These are phyloP conservation scores for Leccinum barrowsii DNA, from an alignment of 768 basidiomycete species.

Conservation along the genomic window DNA sequence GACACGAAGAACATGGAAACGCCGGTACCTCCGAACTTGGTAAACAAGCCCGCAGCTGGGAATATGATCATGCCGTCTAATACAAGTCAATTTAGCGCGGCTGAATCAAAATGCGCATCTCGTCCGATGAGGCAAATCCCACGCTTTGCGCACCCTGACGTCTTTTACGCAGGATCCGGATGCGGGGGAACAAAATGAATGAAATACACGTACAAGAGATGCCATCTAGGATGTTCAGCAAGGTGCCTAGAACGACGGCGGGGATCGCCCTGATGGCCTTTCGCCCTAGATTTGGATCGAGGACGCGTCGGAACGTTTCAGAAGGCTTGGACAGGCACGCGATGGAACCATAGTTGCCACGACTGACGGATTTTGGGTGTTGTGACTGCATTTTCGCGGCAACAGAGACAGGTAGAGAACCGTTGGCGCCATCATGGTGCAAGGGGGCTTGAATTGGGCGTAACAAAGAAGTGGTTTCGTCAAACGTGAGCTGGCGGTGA, in stretches of 20 bases:
- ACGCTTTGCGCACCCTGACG: neutral
- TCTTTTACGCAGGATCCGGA: conserved; percentile 7
- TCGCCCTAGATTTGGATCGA: conserved; percentile 18
- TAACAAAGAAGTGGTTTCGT: conserved; percentile 23
- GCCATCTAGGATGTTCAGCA: conserved; percentile 91
- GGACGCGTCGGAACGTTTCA: conserved; percentile 3
- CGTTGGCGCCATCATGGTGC: conserved; percentile 1
- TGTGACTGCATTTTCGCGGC: conserved; percentile 6
- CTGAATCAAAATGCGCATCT: neutral
- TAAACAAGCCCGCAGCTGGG: conserved; percentile 78
- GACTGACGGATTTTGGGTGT: conserved; percentile 2
- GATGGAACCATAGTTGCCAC: conserved; percentile 12
- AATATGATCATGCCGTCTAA: conserved; percentile 95
- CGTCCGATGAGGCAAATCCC: neutral
- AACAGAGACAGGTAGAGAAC: neutral
- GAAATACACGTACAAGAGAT: conserved; percentile 67
- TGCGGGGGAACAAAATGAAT: neutral
- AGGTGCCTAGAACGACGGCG: conserved; percentile 76
- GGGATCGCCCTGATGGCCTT: conserved; percentile 51
- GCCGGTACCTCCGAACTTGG: conserved; percentile 78
- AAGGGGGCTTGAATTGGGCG: conserved; percentile 7
- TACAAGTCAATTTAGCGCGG: conserved; percentile 8
- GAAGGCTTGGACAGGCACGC: conserved; percentile 4
- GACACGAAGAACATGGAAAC: conserved; percentile 96
- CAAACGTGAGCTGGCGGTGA: neutral